Base-by-base conservation (phyloP, 2,329 filamentous ascomycete species). In the Alternaria sp. region DNA sequence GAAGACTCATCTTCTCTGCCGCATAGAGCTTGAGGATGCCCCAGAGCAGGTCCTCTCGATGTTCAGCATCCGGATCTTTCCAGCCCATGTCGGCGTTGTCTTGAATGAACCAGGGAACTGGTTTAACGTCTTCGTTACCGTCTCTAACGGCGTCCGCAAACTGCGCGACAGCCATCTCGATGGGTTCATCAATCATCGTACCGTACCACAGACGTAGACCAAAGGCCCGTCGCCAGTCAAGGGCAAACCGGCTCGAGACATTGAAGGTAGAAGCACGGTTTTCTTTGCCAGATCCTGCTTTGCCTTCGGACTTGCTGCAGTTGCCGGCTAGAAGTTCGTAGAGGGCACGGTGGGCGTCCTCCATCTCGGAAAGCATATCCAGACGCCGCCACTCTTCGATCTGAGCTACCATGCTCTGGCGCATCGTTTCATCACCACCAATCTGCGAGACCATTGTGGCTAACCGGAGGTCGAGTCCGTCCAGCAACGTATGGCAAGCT, bases 171-270 rank as follows among this genome's bases (percentile, higher is more conserved):
- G 94, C 94, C 49, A 85, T 83, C 54, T 90, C 88, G 46, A 97
- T 85, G 37, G 89, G 86, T 47, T 94, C 91, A 43, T 89, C 85
- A 33, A 87, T 84, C 3, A 87, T 85, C 44, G 89, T 92, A 47
- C 90, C 90, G 78, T 97, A 99, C 92, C 94, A 98, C 2, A 99
- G 84, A 46, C 94, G 89, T 54, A 99, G 85, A 11, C 93, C 95
- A 79, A 99, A 97, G 0, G 94, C 90, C 75, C 97, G 94, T 78
- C 93, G 90, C 96, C 96, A 99, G 77, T 96, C 92, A 37, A 99
- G 85, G 5, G 89, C 89, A 77, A 97, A 99, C 50, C 90, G 90
- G 72, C 92, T 87, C 1, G 93, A 92, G 68, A 99, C 92, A 58
- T 89, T 86, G 75, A 99, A 97, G 0, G 90, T 90, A 14, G 90